These are phyloP conservation scores for Eucalyptus pauciflora DNA, from an alignment of 345 rosid genomes.

Conservation along the genomic window DNA sequence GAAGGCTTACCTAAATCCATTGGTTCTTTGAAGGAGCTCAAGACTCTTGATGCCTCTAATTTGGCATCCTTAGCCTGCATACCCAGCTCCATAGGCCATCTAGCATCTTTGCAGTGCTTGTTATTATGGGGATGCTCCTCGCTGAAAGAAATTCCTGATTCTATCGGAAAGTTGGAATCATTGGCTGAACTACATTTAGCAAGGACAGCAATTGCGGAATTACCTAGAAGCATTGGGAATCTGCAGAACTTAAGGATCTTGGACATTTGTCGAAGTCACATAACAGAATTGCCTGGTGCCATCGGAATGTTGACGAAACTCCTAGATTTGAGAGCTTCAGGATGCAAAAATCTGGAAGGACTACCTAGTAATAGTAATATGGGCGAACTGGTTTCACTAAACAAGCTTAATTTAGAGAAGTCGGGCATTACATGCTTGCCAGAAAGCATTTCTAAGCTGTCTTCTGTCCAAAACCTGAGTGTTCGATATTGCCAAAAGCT, in stretches of 20 bases:
- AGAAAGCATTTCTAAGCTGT: neutral
- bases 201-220: neutral
- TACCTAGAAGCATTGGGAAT: neutral
- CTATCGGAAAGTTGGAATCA: neutral
- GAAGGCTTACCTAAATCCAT: neutral
- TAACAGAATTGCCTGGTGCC: neutral
- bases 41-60: neutral
- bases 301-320: neutral
- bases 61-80: neutral
- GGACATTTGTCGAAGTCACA: neutral
- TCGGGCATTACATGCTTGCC: neutral
- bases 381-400: neutral
- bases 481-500: neutral
- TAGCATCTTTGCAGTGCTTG: neutral
- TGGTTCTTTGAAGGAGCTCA: neutral
- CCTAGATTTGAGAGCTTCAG: neutral
- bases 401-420: neutral
- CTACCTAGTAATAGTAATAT: neutral
- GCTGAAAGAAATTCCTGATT: neutral
- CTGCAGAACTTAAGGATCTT: neutral
- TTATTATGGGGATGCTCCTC: neutral
- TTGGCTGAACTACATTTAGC: neutral
- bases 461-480: neutral
- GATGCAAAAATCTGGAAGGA: neutral
- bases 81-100: neutral